phyloP scores from a whole-genome alignment of 495 filamentous ascomycete species.

The Hypoxylon subgilvum region DNA sequence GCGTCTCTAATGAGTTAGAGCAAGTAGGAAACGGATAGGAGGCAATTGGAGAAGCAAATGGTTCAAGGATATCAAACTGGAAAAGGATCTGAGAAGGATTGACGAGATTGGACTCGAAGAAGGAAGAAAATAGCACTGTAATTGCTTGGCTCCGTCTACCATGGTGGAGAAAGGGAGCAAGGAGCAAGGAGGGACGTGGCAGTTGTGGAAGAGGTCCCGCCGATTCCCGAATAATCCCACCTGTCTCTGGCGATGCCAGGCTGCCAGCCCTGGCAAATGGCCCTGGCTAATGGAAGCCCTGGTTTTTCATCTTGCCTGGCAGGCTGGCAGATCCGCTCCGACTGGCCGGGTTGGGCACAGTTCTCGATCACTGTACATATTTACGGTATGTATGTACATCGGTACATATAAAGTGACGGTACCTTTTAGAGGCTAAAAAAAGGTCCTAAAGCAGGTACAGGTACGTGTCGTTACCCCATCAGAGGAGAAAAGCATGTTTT shows the following conservation, averaged over 20 bases:
- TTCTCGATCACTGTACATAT: background rate
- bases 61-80: constrained; percentile 13
- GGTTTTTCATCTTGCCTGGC: too few species aligned
- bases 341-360: constrained; percentile 26
- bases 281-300: too few species aligned
- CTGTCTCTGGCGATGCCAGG: constrained; percentile 13
- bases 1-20: too few species aligned
- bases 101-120: constrained; percentile 17
- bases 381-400: background rate
- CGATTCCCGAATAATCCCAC: background rate
- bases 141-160: constrained; percentile 17
- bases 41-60: constrained; percentile 9
- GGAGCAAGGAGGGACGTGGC: constrained; percentile 30
- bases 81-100: constrained; percentile 32
- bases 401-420: too few species aligned
- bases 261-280: constrained; percentile 6
- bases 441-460: constrained; percentile 32
- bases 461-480: constrained; percentile 13
- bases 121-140: too few species aligned
- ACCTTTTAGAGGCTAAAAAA: constrained; percentile 5
- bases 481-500: constrained; percentile 16
- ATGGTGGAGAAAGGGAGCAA: constrained; percentile 22
- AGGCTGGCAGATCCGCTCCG: constrained; percentile 30
- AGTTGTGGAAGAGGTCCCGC: constrained; percentile 15
- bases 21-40: constrained; percentile 21